Base-by-base conservation (phyloP, 176 grass and related monocot genomes). In the Triticum aestivum region DNA sequence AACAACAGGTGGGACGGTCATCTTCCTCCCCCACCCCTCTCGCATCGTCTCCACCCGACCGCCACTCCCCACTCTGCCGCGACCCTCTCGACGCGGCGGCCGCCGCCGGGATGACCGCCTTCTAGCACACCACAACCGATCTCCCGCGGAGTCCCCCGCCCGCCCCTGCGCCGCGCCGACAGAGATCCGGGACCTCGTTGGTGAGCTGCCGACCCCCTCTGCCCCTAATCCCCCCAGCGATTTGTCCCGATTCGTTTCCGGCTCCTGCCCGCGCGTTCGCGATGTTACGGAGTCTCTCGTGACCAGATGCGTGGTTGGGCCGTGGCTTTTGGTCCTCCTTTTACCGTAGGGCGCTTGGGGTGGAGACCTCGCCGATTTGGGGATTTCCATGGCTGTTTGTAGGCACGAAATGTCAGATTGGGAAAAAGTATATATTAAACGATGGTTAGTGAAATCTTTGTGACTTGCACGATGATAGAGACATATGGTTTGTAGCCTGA, bases 111-210 rank as follows among this genome's bases (percentile, higher is more conserved):
- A 90, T 86, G 73, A 59, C 4, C 73, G 59, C 44, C 41, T 45
- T 21, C 33, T 10, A n/a, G 29, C 11, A 0, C 6, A 18, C 42
- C 13, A 11, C 4, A 21, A 42, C 3, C 14, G 32, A 66, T 56
- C 52, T 65, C 11, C 73, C 11, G 17, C 9, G 18, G 67, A 15
- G 7, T 15, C 37, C 6, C 9, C 5, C 2, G 8, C 12, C 71
- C 70, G 8, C 11, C 34, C 29, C 27, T 77, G 14, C 37, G 3
- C 44, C 20, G 65, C 73, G 73, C 26, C 15, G 44, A 52, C 73
- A 73, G 80, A 58, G 89, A 83, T 87, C 80, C 58, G 24, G 34
- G 24, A 2, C 42, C 20, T 73, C 35, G 2, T 78, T 1, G 79
- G 84, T 90, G 79, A 90, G 79, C 73, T 12, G 24, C 54, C 15